Evolutionary conservation across 306 rosid genomes (phyloP).

Genomic region (Oemleria cerasiformis): DNA sequence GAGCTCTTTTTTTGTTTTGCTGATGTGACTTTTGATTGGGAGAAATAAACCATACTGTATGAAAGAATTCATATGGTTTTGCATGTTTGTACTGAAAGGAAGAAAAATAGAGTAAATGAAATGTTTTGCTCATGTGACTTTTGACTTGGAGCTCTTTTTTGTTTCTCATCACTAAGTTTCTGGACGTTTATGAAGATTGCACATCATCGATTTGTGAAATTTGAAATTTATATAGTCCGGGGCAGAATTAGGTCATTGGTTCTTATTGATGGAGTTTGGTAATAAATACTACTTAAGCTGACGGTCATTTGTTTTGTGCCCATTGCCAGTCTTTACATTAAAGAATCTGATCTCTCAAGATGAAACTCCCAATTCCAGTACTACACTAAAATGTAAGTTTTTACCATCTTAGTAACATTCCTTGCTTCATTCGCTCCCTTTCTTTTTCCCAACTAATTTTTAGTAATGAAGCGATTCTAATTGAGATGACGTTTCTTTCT

Average conservation of each 20-base stretch:
- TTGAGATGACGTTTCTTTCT: conserved; percentile 13
- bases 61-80: background rate
- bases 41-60: background rate
- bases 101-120: background rate
- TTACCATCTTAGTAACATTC: conserved; percentile 6
- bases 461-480: background rate
- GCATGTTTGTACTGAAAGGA: background rate
- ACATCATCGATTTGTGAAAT: background rate
- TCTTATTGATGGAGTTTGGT: conserved; percentile 6
- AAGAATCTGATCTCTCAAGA: conserved; percentile 87
- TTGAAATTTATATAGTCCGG: background rate
- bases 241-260: background rate
- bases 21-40: background rate
- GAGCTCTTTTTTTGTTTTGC: background rate
- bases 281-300: conserved; percentile 15
- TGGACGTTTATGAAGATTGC: conserved; percentile 1
- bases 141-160: background rate
- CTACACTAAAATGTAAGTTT: conserved; percentile 77
- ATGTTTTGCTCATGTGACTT: background rate
- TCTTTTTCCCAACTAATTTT: background rate
- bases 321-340: conserved; percentile 60
- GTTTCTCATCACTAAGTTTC: background rate
- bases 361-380: conserved; percentile 63
- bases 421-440: conserved; percentile 17
- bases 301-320: conserved; percentile 24